Evolutionary conservation across 352 stramenopile species (phyloP).

Genomic region (Globisporangium cederbergense): DNA sequence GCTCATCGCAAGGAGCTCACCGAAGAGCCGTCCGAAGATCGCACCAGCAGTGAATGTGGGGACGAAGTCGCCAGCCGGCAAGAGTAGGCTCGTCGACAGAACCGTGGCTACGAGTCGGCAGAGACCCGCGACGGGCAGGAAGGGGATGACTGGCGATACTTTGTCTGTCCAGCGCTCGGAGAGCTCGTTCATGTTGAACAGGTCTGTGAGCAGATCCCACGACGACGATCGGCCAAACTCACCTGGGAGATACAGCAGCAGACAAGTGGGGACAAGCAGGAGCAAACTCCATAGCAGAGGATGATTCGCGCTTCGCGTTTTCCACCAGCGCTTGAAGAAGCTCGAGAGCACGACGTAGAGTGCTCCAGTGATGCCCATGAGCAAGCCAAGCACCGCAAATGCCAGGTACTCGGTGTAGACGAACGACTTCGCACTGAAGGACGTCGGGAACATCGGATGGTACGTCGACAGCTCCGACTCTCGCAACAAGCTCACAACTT

Average conservation of each 20-base stretch:
- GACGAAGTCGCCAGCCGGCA: slow-evolving; percentile 63
- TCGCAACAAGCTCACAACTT: slow-evolving; percentile 37
- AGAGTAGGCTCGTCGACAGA: slow-evolving; percentile 45
- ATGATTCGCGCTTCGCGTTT: slow-evolving; percentile 18
- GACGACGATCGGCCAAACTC: slow-evolving; percentile 33
- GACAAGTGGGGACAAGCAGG: slow-evolving; percentile 35
- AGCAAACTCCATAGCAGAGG: slow-evolving; percentile 22
- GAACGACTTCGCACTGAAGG: slow-evolving; percentile 41
- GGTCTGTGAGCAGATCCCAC: slow-evolving; percentile 26
- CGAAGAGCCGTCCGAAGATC: slow-evolving; percentile 50
- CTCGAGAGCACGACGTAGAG: slow-evolving; percentile 43
- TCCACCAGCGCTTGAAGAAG: slow-evolving; percentile 41
- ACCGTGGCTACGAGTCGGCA: slow-evolving; percentile 34
- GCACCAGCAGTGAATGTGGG: slow-evolving; percentile 62
- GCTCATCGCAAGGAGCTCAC: slow-evolving; percentile 32
- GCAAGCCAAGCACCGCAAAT: slow-evolving; percentile 41
- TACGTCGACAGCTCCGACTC: slow-evolving; percentile 38
- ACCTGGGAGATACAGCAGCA: slow-evolving; percentile 39
- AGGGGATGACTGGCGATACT: slow-evolving; percentile 27
- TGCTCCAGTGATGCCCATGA: slow-evolving; percentile 46
- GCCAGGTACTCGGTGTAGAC: slow-evolving; percentile 42
- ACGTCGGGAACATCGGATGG: slow-evolving; percentile 48
- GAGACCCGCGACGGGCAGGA: slow-evolving; percentile 32
- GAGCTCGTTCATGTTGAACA: slow-evolving; percentile 24
- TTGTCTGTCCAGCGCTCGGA: slow-evolving; percentile 29